These are phyloP conservation scores for Castanospermum australe DNA, from an alignment of 306 rosid genomes.

Conservation along the genomic window DNA sequence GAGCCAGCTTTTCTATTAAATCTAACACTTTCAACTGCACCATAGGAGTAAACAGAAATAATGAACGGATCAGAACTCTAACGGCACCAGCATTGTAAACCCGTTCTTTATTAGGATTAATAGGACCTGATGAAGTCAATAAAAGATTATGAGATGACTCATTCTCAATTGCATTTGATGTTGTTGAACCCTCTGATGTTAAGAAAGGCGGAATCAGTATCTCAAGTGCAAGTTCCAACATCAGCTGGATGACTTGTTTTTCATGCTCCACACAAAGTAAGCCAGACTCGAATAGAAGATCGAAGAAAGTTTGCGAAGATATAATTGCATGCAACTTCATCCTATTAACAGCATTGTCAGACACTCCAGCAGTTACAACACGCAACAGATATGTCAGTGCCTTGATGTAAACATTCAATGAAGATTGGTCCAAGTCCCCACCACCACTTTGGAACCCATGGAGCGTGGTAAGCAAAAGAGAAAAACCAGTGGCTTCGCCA, in stretches of 20 bases:
- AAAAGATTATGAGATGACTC: conserved; percentile 55
- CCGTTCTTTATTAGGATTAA: conserved; percentile 75
- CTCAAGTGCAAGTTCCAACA: conserved; percentile 94
- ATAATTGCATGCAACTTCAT: conserved; percentile 73
- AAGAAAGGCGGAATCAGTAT: conserved; percentile 78
- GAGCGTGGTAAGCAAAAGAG: conserved; percentile 93
- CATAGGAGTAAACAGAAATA: conserved; percentile 86
- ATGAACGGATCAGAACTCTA: conserved; percentile 75
- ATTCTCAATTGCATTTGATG: conserved; percentile 45
- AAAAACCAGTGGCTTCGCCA: conserved; percentile 97
- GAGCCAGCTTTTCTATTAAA: conserved; percentile 77
- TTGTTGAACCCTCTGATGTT: conserved; percentile 53
- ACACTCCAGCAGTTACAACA: conserved; percentile 79
- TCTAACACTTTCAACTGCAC: conserved; percentile 78
- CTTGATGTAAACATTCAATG: conserved; percentile 54
- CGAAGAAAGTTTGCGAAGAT: conserved; percentile 88
- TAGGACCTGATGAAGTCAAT: conserved; percentile 72
- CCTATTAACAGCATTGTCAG: conserved; percentile 79
- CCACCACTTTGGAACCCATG: conserved; percentile 90
- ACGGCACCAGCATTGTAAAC: conserved; percentile 87
- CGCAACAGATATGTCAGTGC: conserved; percentile 76
- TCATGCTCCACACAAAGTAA: conserved; percentile 86
- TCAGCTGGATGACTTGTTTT: conserved; percentile 89
- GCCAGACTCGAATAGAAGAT: conserved; percentile 92
- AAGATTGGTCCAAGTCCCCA: conserved; percentile 53